Percentiles rank a stretch among this genome's conserved stretches.
Evolutionary conservation across 495 filamentous ascomycete genomes (phyloP).

Genomic region (Pseudomonodictys pantanalensis): DNA sequence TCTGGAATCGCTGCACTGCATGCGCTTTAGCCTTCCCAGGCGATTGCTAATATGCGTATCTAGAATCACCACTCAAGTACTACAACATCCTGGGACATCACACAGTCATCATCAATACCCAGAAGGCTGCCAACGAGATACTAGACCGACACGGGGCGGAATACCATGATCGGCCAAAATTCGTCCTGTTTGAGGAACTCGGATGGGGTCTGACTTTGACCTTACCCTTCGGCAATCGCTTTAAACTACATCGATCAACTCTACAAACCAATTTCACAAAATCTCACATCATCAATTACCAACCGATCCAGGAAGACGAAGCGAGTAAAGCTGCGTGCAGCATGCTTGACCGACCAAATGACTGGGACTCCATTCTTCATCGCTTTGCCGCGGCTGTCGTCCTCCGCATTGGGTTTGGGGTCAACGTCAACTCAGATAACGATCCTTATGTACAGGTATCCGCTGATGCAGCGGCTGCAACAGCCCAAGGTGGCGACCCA

Average conservation of each 20-base stretch:
- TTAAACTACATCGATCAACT: constrained; percentile 46
- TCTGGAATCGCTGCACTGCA: too few species aligned
- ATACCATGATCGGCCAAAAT: constrained; percentile 47
- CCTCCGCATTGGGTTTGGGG: constrained; percentile 48
- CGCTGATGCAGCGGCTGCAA: constrained; percentile 45
- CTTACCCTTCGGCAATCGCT: constrained; percentile 48
- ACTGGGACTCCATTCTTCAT: constrained; percentile 9
- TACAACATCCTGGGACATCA: constrained; percentile 44
- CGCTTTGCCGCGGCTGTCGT: constrained; percentile 42
- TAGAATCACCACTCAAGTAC: too few species aligned
- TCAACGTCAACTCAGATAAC: constrained; percentile 42
- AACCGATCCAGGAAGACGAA: constrained; percentile 13
- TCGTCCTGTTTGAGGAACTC: constrained; percentile 48
- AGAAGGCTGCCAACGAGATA: constrained; percentile 43
- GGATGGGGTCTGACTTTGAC: constrained; percentile 38
- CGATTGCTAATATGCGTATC: too few species aligned
- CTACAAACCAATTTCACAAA: constrained; percentile 36
- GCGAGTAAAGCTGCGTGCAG: neutral
- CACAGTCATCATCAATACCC: constrained; percentile 46
- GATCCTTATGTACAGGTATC: constrained; percentile 49
- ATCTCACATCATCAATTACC: constrained; percentile 1
- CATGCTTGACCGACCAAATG: neutral
- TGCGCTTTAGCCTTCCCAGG: too few species aligned
- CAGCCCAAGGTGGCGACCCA: constrained; percentile 46
- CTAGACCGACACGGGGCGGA: constrained; percentile 47